Evolutionary conservation across 257 asterid species (phyloP).

Genomic region (Fraxinus quadrangulata): DNA sequence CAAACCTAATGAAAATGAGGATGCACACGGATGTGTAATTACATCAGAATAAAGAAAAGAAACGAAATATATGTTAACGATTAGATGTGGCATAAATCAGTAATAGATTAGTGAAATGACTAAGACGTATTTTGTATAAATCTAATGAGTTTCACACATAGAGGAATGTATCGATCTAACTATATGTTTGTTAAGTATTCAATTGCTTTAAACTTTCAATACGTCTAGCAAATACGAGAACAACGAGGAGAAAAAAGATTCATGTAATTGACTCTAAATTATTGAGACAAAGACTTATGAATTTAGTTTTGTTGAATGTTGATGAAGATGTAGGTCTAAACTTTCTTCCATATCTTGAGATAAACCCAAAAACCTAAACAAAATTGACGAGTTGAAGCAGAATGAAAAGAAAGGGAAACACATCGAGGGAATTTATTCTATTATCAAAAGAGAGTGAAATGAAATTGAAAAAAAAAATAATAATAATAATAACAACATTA

Average conservation of each 20-base stretch:
- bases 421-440: background rate
- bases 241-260: background rate
- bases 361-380: background rate
- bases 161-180: background rate
- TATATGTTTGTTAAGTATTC: background rate
- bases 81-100: too few relatives aligned
- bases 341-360: background rate
- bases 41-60: too few relatives aligned
- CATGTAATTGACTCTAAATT: too few relatives aligned
- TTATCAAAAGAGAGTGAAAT: background rate
- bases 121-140: too few relatives aligned
- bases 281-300: too few relatives aligned
- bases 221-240: background rate
- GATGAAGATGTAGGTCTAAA: too few relatives aligned
- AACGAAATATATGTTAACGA: too few relatives aligned
- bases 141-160: background rate
- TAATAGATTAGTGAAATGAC: too few relatives aligned
- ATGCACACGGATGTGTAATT: too few relatives aligned
- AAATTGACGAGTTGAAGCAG: background rate
- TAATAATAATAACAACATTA: background rate
- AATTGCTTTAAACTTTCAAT: background rate
- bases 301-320: too few relatives aligned
- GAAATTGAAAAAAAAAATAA: background rate
- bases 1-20: too few relatives aligned
- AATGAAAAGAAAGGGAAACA: background rate